Evolutionary conservation across 2,329 filamentous ascomycete species (phyloP).

Genomic region (Fusarium virguliforme): DNA sequence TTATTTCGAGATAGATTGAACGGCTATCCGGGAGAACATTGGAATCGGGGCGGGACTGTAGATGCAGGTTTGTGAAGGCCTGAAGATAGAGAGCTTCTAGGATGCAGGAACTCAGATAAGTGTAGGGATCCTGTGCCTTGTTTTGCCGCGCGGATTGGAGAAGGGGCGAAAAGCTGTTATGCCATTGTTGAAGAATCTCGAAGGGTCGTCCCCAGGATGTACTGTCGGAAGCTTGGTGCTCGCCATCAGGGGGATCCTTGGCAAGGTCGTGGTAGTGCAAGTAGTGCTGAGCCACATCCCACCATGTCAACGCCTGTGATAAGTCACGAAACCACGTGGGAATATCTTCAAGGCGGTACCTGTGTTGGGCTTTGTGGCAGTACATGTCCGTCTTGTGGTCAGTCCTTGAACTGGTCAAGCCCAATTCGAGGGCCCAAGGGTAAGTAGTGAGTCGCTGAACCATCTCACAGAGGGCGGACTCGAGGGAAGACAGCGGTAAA

Average conservation of each 20-base stretch:
- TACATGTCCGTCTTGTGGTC: slow-evolving; percentile 18
- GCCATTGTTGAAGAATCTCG: slow-evolving; percentile 32
- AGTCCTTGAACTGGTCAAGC: slow-evolving; percentile 16
- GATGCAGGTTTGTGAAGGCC: slow-evolving; percentile 34
- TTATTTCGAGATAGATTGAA: slow-evolving; percentile 42
- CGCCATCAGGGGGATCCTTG: background rate
- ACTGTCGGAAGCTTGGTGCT: background rate
- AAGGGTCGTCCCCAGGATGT: slow-evolving; percentile 32
- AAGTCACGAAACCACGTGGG: slow-evolving; percentile 40
- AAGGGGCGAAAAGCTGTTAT: slow-evolving; percentile 35
- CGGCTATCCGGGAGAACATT: slow-evolving; percentile 39
- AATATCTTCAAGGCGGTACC: slow-evolving; percentile 33
- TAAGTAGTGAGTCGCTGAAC: slow-evolving; percentile 46
- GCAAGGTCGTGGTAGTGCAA: slow-evolving; percentile 18
- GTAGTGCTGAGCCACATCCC: slow-evolving; percentile 41
- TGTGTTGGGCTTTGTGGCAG: slow-evolving; percentile 23
- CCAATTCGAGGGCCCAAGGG: slow-evolving; percentile 40
- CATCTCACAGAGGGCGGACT: slow-evolving; percentile 41
- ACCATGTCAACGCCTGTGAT: slow-evolving; percentile 38
- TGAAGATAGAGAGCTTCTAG: slow-evolving; percentile 45
- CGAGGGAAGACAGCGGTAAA: slow-evolving; percentile 32
- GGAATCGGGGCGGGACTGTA: slow-evolving; percentile 18
- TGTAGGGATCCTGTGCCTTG: slow-evolving; percentile 22
- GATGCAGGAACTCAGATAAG: slow-evolving; percentile 37
- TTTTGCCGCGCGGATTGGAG: slow-evolving; percentile 30